Percentiles rank a stretch among this genome's conserved stretches.
Evolutionary conservation across 1,284 basidiomycete species (phyloP).

Genomic region (Tranzscheliella williamsii): DNA sequence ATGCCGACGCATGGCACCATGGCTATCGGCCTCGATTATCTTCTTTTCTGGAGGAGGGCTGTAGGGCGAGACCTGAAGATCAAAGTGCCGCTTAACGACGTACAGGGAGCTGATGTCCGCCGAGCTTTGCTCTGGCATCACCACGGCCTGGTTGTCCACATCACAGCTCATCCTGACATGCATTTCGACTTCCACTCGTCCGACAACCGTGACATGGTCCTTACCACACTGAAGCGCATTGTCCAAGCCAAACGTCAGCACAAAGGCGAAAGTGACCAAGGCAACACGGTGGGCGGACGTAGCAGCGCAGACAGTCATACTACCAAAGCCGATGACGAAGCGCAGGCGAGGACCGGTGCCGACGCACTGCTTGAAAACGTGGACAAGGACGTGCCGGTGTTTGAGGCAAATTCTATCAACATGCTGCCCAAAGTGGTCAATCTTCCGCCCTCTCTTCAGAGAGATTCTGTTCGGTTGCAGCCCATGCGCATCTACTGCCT

Average conservation of each 20-base stretch:
- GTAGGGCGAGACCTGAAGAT: slow-evolving; percentile 42
- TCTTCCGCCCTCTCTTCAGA: slow-evolving; percentile 3
- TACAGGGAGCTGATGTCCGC: slow-evolving; percentile 36
- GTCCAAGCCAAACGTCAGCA: slow-evolving; percentile 11
- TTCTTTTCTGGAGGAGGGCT: slow-evolving; percentile 49
- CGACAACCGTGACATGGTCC: slow-evolving; percentile 31
- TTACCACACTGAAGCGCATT: slow-evolving; percentile 13
- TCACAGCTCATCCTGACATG: slow-evolving; percentile 46
- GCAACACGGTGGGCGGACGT: neutral
- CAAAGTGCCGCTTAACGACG: slow-evolving; percentile 45
- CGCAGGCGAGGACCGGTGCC: neutral
- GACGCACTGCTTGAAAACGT: slow-evolving; percentile 11
- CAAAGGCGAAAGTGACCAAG: slow-evolving; percentile 4
- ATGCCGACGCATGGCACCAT: slow-evolving; percentile 47
- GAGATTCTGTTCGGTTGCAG: slow-evolving; percentile 11
- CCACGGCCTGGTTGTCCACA: slow-evolving; percentile 45
- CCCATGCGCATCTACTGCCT: slow-evolving; percentile 57
- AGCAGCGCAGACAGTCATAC: slow-evolving; percentile 3
- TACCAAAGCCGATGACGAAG: slow-evolving; percentile 2
- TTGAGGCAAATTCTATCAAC: slow-evolving; percentile 24
- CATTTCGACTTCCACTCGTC: slow-evolving; percentile 42
- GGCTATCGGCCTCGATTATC: slow-evolving; percentile 44
- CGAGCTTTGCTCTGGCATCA: slow-evolving; percentile 48
- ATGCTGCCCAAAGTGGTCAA: slow-evolving; percentile 42
- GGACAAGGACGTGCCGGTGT: slow-evolving; percentile 12